Conservation (phyloP, 176 grass and related monocot species). For the Bolboschoenus planiculmis region DNA sequence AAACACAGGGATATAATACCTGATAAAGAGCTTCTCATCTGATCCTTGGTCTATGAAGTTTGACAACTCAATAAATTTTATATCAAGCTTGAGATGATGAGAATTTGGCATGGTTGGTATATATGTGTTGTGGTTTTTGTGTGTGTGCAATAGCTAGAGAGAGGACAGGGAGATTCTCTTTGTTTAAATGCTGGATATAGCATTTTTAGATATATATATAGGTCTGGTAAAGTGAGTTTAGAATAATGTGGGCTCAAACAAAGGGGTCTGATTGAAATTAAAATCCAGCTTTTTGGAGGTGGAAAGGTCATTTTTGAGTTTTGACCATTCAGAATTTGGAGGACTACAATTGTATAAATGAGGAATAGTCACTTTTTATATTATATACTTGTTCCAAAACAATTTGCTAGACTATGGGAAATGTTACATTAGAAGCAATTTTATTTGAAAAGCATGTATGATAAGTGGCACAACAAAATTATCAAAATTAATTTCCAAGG, state of each 20-base stretch:
- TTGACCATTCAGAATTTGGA: not conserved
- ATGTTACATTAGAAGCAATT: not conserved
- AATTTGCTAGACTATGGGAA: not conserved
- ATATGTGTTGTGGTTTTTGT: not conserved
- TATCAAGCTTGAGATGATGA: conserved; percentile 11
- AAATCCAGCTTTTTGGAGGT: not conserved
- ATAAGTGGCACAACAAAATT: not conserved
- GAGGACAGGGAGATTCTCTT: not conserved
- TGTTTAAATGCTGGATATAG: not conserved
- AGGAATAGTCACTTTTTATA: not conserved
- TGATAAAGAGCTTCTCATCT: conserved; percentile 18
- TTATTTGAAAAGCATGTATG: not conserved
- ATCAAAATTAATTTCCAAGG: not conserved
- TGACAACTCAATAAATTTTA: not conserved
- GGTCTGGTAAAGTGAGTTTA: not conserved
- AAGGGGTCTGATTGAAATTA: not conserved
- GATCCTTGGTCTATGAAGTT: not conserved
- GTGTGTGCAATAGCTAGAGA: not conserved
- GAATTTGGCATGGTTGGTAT: not conserved
- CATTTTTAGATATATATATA: not conserved
- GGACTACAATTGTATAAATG: not conserved
- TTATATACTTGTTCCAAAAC: no score
- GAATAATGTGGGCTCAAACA: not conserved
- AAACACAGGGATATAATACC: not conserved
- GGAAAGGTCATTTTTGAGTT: conserved; percentile 9